Evolutionary conservation across 2,329 filamentous ascomycete genomes (phyloP), one percentile per base, ranked within the genome.

Genomic region (Scedosporium minutisporum): DNA sequence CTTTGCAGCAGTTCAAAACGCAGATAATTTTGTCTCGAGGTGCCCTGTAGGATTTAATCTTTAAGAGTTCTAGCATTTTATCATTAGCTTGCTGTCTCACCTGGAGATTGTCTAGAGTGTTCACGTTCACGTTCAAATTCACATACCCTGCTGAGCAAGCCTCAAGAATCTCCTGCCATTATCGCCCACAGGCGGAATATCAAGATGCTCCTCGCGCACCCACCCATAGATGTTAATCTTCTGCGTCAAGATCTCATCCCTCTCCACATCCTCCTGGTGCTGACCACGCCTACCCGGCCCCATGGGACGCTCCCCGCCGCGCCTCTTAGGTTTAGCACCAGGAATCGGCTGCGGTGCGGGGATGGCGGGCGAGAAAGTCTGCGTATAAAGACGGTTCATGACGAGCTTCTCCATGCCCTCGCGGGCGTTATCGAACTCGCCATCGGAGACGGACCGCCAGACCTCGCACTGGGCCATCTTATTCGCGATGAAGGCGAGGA

Each of bases 321-420:
- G 87, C 69, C 86, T 80, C 74, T 85, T 87, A 25, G 87, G 83
- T 73, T 89, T 87, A 41, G 84, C 82, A 21, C 85, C 86, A 25
- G 88, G 83, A 42, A 89, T 82, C 2, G 88, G 87, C 65, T 91
- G 89, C 3, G 91, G 88, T 0, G 91, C 82, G 3, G 91, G 86
- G 66, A 99, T 99, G 14, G 91, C 91, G 0, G 95, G 95, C 0
- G 93, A 97, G 72, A 99, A 99, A 0, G 95, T 97, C 74, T 99
- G 95, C 0, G 87, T 86, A 74, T 99, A 99, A 4, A 99, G 78
- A 63, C 96, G 82, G 73, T 99, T 99, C 96, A 99, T 99, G 67
- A 99, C 96, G 3, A 99, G 82, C 74, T 99, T 99, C 78, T 99
- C 95, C 95, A 99, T 99, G 41, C 95, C 95, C 76, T 99, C 95